Conservation (phyloP, 2,329 filamentous ascomycete species). For the Teratosphaeria nubilosa region DNA sequence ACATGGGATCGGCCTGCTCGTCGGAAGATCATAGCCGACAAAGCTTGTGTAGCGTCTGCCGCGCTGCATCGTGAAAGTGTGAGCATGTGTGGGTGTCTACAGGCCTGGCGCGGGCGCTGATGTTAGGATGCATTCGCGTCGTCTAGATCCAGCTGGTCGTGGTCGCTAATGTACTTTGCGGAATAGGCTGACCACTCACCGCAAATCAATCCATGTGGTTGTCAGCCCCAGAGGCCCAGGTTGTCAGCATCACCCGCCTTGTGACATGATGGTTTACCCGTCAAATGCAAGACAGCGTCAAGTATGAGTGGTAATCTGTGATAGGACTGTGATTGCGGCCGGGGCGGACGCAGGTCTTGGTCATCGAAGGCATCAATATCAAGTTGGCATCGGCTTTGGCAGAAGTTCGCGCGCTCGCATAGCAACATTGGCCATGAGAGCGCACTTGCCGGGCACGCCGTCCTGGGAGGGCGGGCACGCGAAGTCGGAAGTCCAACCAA, state of each 20-base stretch:
- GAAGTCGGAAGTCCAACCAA: neutral
- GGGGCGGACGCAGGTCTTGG: neutral
- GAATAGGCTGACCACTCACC: neutral
- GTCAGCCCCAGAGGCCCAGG: neutral
- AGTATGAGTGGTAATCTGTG: neutral
- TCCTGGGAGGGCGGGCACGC: neutral
- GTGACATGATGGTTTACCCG: neutral
- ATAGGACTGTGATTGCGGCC: neutral
- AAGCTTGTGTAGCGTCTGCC: neutral
- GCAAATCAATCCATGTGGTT: neutral
- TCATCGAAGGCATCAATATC: neutral
- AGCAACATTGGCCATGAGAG: neutral
- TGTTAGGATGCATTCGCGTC: neutral
- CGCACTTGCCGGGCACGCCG: neutral
- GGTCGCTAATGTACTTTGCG: neutral
- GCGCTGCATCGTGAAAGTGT: neutral
- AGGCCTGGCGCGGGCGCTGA: neutral
- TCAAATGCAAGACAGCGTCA: neutral
- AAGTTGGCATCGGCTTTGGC: neutral
- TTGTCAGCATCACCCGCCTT: neutral
- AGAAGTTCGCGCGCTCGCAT: neutral
- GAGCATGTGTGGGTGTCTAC: neutral
- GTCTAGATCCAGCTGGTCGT: neutral
- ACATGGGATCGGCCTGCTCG: neutral
- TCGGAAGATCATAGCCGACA: neutral